A percentile compares a stretch with the other conserved stretches of the same genome.
Conservation (phyloP, 2,329 filamentous ascomycete genomes). For the Diaporthe eres region DNA sequence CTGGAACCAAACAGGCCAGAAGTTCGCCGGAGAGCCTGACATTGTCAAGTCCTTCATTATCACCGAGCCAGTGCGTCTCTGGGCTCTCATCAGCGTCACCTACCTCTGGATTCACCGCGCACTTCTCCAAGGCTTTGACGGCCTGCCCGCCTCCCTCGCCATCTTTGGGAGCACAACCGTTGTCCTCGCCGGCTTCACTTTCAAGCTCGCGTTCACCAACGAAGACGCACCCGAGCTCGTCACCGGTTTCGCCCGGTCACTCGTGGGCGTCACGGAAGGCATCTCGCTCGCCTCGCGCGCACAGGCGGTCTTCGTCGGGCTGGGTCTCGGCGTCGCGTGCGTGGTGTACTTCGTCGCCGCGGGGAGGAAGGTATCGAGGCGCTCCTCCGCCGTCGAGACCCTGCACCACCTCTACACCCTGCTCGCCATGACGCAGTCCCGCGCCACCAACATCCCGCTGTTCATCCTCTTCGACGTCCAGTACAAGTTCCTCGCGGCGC, state of each 20-base stretch:
- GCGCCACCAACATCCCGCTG: conserved; percentile 86
- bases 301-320: conserved; percentile 64
- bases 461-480: conserved; percentile 81
- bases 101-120: conserved; percentile 74
- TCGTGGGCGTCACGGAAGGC: conserved; percentile 58
- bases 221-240: conserved; percentile 91
- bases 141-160: conserved; percentile 57
- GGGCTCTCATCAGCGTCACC: conserved; percentile 77
- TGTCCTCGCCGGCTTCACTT: conserved; percentile 74
- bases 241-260: conserved; percentile 57
- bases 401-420: conserved; percentile 81
- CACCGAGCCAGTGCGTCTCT: conserved; percentile 76
- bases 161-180: conserved; percentile 59
- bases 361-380: conserved; percentile 46
- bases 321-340: conserved; percentile 56
- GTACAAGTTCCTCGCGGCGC: conserved; percentile 62
- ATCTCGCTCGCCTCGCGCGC: conserved; percentile 64
- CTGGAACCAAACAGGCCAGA: conserved; percentile 99
- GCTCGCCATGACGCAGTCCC: conserved; percentile 88
- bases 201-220: conserved; percentile 91
- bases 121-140: conserved; percentile 58
- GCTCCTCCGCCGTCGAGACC: conserved; percentile 53
- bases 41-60: conserved; percentile 81
- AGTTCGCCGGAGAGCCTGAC: conserved; percentile 91
- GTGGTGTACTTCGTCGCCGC: conserved; percentile 57